These are phyloP conservation scores for Taiozyma onychis DNA, from an alignment of 1,139 yeast species.

Conservation along the genomic window DNA sequence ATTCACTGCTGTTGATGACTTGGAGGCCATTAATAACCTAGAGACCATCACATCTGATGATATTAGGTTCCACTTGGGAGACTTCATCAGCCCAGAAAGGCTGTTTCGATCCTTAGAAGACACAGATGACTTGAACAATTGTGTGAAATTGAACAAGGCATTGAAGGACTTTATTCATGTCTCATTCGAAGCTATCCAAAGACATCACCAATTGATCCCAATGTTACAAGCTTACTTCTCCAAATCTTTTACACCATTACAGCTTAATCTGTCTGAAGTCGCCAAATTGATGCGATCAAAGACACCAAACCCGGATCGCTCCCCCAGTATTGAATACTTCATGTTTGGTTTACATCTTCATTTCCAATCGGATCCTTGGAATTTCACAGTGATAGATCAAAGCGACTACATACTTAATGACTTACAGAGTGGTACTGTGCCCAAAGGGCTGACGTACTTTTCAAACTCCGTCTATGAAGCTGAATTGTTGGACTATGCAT, in stretches of 20 bases:
- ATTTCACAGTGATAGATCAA: conserved; percentile 2
- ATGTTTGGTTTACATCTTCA: conserved; percentile 15
- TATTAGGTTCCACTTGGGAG: conserved; percentile 4
- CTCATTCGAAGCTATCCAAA: conserved; percentile 2
- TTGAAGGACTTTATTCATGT: conserved; percentile 3
- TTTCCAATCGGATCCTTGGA: conserved; percentile 6
- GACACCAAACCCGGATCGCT: not conserved
- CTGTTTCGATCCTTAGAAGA: conserved; percentile 3
- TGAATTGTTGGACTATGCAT: conserved; percentile 4
- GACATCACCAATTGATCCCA: conserved; percentile 10
- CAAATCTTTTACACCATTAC: conserved; percentile 7
- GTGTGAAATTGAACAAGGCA: conserved; percentile 1
- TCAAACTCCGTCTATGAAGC: conserved; percentile 5
- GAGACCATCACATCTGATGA: conserved; percentile 3
- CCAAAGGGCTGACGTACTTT: conserved; percentile 5
- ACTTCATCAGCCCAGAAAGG: conserved; percentile 2
- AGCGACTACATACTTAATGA: not conserved
- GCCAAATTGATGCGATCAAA: conserved; percentile 5
- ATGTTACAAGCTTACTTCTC: conserved; percentile 15
- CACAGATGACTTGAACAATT: not conserved
- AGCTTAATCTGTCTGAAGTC: conserved; percentile 6
- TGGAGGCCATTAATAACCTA: not conserved
- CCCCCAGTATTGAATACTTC: conserved; percentile 7
- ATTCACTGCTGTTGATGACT: not conserved
- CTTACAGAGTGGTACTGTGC: conserved; percentile 2